Conservation (phyloP, 2,329 filamentous ascomycete species). For the Calonectria leucothoes region DNA sequence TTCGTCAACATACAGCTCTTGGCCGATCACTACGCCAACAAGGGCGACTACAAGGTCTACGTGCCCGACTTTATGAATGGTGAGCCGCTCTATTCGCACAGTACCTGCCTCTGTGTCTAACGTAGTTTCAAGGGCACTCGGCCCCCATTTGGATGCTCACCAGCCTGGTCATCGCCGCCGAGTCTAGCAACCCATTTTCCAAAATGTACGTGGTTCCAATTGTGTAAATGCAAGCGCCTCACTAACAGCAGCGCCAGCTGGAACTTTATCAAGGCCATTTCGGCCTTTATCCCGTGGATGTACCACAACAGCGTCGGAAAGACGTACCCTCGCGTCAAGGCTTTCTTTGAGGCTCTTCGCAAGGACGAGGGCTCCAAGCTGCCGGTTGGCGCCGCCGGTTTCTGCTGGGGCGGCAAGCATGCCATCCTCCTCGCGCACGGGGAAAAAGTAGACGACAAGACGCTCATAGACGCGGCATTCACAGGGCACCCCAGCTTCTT, state of each 20-base stretch:
- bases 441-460: constrained; percentile 39
- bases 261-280: constrained; percentile 39
- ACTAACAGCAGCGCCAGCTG: constrained; percentile 32
- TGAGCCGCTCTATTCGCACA: constrained; percentile 13
- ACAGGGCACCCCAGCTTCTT: constrained; percentile 65
- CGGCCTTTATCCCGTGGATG: constrained; percentile 47
- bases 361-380: constrained; percentile 43
- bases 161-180: constrained; percentile 39
- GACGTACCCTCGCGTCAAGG: constrained; percentile 48
- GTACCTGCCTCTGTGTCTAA: background rate
- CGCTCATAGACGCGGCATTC: constrained; percentile 64
- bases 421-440: constrained; percentile 59
- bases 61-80: constrained; percentile 67
- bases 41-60: constrained; percentile 61
- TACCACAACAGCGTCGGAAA: constrained; percentile 45
- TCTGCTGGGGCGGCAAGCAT: constrained; percentile 73
- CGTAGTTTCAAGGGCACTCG: constrained; percentile 37
- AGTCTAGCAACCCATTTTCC: constrained; percentile 34
- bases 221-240: background rate
- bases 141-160: constrained; percentile 47
- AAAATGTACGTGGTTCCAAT: constrained; percentile 43
- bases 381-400: constrained; percentile 65
- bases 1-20: constrained; percentile 65
- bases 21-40: constrained; percentile 65
- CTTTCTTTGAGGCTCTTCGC: constrained; percentile 52